Evolutionary conservation across 345 rosid species (phyloP).

Genomic region (Populus alba): DNA sequence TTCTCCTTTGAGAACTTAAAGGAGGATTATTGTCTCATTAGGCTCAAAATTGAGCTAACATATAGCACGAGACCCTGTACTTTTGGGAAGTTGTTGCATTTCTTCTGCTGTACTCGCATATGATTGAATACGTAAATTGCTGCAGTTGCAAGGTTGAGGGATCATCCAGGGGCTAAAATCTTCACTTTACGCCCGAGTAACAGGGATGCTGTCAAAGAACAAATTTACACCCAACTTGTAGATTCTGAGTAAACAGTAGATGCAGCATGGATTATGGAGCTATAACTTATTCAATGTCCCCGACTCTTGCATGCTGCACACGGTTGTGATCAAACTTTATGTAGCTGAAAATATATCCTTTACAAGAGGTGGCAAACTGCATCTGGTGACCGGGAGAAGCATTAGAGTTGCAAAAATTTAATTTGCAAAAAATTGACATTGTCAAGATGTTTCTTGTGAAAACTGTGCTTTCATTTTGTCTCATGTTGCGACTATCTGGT

Average conservation of each 20-base stretch:
- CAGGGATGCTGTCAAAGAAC: constrained; percentile 49
- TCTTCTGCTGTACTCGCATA: neutral
- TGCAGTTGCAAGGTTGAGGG: constrained; percentile 63
- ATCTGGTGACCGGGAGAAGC: no score
- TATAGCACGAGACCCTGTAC: neutral
- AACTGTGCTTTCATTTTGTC: neutral
- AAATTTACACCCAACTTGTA: constrained; percentile 37
- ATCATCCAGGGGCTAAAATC: constrained; percentile 52
- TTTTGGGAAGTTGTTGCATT: neutral
- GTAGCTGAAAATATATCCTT: neutral
- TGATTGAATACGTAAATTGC: constrained; percentile 1
- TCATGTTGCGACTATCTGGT: neutral
- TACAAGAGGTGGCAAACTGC: no score
- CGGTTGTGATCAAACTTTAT: neutral
- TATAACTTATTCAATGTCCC: no score
- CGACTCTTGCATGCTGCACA: neutral
- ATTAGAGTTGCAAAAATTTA: no score
- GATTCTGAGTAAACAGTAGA: constrained; percentile 30
- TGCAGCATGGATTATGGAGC: neutral
- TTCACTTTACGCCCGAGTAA: constrained; percentile 44
- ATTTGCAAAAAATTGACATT: no score
- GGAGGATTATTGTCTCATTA: neutral
- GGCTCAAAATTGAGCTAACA: neutral
- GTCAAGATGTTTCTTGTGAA: no score
- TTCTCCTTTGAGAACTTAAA: neutral